Conservation (phyloP, 495 filamentous ascomycete genomes). For the Thozetella sp. region DNA sequence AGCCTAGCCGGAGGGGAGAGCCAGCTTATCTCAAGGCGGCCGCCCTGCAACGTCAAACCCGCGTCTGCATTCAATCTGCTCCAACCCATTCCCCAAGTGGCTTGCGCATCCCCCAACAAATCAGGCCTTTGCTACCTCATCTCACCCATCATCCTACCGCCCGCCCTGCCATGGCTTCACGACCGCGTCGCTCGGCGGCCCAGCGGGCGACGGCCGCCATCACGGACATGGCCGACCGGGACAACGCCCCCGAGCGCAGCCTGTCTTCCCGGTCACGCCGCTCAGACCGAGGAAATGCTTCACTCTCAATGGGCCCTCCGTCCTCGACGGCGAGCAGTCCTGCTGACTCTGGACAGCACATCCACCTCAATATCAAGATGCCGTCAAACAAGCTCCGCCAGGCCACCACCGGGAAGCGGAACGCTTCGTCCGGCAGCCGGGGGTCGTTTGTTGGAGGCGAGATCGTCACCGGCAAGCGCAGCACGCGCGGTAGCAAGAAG, state of each 20-base stretch:
- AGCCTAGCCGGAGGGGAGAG: not conserved
- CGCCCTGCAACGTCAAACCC: not conserved
- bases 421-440: slow-evolving; percentile 15
- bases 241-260: slow-evolving; percentile 37
- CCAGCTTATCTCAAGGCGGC: not conserved
- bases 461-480: slow-evolving; percentile 62
- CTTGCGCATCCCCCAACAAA: not conserved
- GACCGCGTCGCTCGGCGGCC: slow-evolving; percentile 46
- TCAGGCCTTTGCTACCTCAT: not conserved
- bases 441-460: slow-evolving; percentile 53
- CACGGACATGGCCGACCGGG: slow-evolving; percentile 53
- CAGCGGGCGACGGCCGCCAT: slow-evolving; percentile 49
- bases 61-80: not conserved
- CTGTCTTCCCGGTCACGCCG: slow-evolving; percentile 55
- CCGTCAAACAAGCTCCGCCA: slow-evolving; percentile 81
- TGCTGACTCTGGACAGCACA: slow-evolving; percentile 61
- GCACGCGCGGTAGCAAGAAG: slow-evolving; percentile 63
- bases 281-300: slow-evolving; percentile 42
- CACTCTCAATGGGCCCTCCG: slow-evolving; percentile 57
- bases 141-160: slow-evolving; percentile 3
- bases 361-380: slow-evolving; percentile 83
- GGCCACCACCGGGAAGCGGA: slow-evolving; percentile 54
- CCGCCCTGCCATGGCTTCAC: slow-evolving; percentile 35
- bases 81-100: not conserved
- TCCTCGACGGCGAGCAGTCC: slow-evolving; percentile 41